Base-by-base conservation (phyloP, 495 filamentous ascomycete genomes). In the Amniculicola lignicola region DNA sequence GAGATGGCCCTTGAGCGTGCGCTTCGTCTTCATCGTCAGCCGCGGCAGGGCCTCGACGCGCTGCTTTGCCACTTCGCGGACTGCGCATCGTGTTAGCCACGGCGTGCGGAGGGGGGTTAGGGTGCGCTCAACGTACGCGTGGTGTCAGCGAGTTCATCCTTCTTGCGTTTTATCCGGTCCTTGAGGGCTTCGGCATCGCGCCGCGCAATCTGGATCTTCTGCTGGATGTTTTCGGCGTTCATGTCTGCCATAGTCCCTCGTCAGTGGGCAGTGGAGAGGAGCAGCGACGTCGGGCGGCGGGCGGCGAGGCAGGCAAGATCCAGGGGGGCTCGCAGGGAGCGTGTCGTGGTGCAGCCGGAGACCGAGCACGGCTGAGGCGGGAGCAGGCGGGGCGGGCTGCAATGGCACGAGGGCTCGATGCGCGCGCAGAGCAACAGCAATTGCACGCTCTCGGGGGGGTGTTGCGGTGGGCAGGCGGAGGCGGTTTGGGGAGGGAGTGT, bases 141-240 rank as follows among this genome's bases (percentile, higher is more conserved):
- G 58, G 90, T 92, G 74, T 98, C 93, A 67, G 91, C 94, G 62
- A 98, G 79, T 73, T 97, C 93, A 82, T 98, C 93, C 86, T 96
- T 98, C 81, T 93, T 93, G 76, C 90, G 83, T 85, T 94, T 98
- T 81, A 98, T 98, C 75, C 88, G 85, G 71, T 97, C 93, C 81
- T 98, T 98, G 60, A 98, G 77, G 33, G 86, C 90, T 78, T 98
- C 93, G 60, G 93, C 93, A 79, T 98, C 93, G 77, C 93, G 89
- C 77, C 93, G 83, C 68, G 93, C 93, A 62, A 92, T 87, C 70
- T 94, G 90, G 69, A 98, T 98, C 77, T 87, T 89, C 66, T 85
- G 81, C 74, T 88, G 86, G 75, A 88, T 86, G 69, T 85, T 81
- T 71, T 86, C 83, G 63, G 81, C 79, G 67, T 72, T 82, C 78